phyloP scores from a whole-genome alignment of 208 protist species.

The Vickermania spadyakhi region DNA sequence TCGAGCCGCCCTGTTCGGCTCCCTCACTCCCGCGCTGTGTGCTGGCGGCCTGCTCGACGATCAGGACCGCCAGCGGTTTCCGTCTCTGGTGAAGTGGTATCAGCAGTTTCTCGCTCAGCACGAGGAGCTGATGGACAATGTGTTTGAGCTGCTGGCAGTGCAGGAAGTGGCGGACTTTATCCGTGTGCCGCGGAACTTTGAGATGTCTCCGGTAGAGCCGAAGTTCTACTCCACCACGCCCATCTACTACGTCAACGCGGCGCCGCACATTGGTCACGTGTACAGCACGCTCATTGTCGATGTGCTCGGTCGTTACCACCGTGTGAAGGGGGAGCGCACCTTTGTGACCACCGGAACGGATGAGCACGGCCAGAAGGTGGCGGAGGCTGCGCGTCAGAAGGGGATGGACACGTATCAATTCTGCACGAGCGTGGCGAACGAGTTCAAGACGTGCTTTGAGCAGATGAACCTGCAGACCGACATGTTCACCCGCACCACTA shows the following conservation, averaged over 20 bases:
- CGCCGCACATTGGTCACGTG: constrained; percentile 90
- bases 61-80: constrained; percentile 28
- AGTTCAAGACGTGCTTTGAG: constrained; percentile 89
- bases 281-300: constrained; percentile 88
- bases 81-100: constrained; percentile 69
- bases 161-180: constrained; percentile 80
- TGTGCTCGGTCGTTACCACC: constrained; percentile 84
- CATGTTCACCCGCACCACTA: constrained; percentile 97
- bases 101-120: constrained; percentile 31
- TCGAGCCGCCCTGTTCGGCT: constrained; percentile 54
- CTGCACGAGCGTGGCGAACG: constrained; percentile 76
- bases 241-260: constrained; percentile 91
- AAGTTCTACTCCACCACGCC: constrained; percentile 89
- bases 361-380: constrained; percentile 98
- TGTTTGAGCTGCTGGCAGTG: constrained; percentile 56
- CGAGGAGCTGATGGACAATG: constrained; percentile 46
- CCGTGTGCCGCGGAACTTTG: constrained; percentile 56
- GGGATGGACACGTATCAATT: constrained; percentile 82
- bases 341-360: constrained; percentile 97
- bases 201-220: constrained; percentile 39
- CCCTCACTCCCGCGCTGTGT: constrained; percentile 75
- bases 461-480: constrained; percentile 87
- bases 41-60: constrained; percentile 56
- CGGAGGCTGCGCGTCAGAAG: constrained; percentile 76
- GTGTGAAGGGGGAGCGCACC: constrained; percentile 73